A percentile compares a stretch with the other conserved stretches of the same genome.
Evolutionary conservation across 2,329 filamentous ascomycete species (phyloP).

Genomic region (Epichloe glyceriae): DNA sequence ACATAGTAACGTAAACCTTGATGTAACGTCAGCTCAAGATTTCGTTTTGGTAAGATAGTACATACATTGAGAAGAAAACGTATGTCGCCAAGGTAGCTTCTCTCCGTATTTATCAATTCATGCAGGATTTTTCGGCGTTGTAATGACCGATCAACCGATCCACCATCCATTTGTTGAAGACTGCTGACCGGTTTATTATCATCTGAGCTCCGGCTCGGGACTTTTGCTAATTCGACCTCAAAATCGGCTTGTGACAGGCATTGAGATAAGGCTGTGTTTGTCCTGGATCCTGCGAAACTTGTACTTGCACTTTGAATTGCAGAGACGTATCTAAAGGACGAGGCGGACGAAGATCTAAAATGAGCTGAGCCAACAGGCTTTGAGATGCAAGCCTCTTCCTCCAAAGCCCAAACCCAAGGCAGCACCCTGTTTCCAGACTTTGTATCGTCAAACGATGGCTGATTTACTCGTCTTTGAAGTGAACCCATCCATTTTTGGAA

Average conservation of each 20-base stretch:
- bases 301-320: constrained; percentile 69
- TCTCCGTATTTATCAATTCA: constrained; percentile 76
- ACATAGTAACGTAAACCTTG: constrained; percentile 61
- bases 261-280: constrained; percentile 36
- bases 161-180: constrained; percentile 44
- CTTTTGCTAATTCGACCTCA: constrained; percentile 48
- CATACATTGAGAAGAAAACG: constrained; percentile 76
- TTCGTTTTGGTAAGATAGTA: neutral
- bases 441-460: constrained; percentile 15
- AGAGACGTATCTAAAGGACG: constrained; percentile 69
- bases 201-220: constrained; percentile 48
- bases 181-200: constrained; percentile 50
- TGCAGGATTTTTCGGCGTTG: constrained; percentile 71
- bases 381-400: neutral
- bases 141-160: constrained; percentile 55
- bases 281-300: constrained; percentile 56
- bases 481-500: constrained; percentile 66
- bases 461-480: constrained; percentile 44
- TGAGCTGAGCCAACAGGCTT: constrained; percentile 2
- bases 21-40: constrained; percentile 9
- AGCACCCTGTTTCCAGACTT: constrained; percentile 4
- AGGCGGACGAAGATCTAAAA: constrained; percentile 40
- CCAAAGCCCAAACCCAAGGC: neutral
- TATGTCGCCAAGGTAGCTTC: constrained; percentile 77
- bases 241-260: constrained; percentile 46